These are phyloP conservation scores for Phyllostachys edulis DNA, from an alignment of 176 grass and related monocot genomes.

Conservation along the genomic window DNA sequence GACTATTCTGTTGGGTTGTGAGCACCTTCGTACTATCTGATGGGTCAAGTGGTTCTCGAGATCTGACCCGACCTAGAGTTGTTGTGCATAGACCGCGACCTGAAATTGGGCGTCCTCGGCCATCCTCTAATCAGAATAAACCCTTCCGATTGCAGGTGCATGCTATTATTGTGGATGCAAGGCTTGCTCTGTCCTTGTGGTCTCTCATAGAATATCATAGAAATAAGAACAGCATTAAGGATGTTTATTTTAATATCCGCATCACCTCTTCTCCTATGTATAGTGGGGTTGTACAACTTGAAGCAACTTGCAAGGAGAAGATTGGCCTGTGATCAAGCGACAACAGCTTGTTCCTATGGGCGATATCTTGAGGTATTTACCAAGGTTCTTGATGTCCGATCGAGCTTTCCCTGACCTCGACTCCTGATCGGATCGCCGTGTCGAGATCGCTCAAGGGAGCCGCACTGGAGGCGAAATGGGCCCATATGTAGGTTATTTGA, in stretches of 20 bases:
- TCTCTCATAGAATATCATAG: fast-evolving
- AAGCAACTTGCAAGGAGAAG: neutral
- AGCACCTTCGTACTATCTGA: neutral
- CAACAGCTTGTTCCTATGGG: fast-evolving
- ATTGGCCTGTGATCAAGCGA: neutral
- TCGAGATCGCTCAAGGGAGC: slow-evolving; percentile 9
- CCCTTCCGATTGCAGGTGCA: neutral
- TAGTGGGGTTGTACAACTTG: no score
- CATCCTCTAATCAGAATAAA: neutral
- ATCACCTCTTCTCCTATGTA: neutral
- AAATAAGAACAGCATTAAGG: no score
- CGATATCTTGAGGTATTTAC: neutral
- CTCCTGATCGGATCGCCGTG: neutral
- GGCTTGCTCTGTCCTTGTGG: neutral
- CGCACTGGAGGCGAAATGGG: no score
- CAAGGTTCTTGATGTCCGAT: neutral
- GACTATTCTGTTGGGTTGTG: neutral
- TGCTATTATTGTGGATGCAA: neutral
- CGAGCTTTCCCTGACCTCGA: neutral
- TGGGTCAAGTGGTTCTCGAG: neutral
- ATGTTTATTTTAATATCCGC: no score
- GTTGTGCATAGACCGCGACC: neutral
- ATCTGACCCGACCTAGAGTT: neutral
- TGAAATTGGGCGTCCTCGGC: neutral
- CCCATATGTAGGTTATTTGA: no score